Conservation (phyloP, 345 rosid genomes). For the Rhodamnia argentea region DNA sequence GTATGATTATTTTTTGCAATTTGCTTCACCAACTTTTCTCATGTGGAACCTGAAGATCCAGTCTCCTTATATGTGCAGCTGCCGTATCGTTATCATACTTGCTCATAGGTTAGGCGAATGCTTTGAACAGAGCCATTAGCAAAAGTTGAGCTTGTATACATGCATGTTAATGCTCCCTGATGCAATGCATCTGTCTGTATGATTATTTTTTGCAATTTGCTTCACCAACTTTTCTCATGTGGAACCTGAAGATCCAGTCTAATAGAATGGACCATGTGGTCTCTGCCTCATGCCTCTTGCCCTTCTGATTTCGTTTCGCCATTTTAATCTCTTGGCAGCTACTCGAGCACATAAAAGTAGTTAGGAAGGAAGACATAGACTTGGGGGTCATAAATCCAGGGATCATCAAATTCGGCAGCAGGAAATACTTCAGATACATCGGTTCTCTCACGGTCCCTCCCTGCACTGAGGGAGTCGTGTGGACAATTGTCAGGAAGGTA, state of each 20-base stretch:
- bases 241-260: background rate
- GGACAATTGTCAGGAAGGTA: constrained; percentile 58
- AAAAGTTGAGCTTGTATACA: background rate
- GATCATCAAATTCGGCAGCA: constrained; percentile 33
- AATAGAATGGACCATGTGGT: background rate
- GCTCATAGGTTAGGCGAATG: background rate
- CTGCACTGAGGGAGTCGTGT: constrained; percentile 63
- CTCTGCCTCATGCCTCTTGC: background rate
- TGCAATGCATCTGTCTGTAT: background rate
- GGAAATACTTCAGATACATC: constrained; percentile 49
- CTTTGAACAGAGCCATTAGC: background rate
- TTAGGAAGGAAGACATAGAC: background rate
- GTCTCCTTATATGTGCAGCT: background rate
- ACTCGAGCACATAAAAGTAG: constrained; percentile 17
- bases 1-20: background rate
- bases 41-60: background rate
- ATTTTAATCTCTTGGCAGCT: constrained; percentile 15
- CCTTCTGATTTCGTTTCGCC: background rate
- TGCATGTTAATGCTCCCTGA: background rate
- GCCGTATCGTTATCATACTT: background rate
- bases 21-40: background rate
- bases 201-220: background rate
- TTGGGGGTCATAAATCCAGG: constrained; percentile 45
- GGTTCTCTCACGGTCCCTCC: constrained; percentile 70
- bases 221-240: background rate